Evolutionary conservation across 1,284 basidiomycete species (phyloP).

Genomic region (Ustilago xerochloae): DNA sequence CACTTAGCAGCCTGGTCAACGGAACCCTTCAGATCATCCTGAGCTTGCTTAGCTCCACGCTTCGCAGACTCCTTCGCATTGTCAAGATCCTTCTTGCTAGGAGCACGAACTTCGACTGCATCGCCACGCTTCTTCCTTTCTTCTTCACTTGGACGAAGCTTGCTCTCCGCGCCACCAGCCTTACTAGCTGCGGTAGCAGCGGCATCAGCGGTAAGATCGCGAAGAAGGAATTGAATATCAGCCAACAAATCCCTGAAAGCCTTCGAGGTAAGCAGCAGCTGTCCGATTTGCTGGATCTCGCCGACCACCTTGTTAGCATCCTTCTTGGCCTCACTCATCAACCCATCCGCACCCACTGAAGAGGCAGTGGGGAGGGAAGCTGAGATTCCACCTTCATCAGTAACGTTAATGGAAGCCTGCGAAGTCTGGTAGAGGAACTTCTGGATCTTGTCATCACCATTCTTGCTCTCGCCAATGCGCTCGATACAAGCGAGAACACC

Average conservation of each 20-base stretch:
- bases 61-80: conserved; percentile 68
- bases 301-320: conserved; percentile 69
- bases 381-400: conserved; percentile 28
- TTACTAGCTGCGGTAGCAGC: conserved; percentile 59
- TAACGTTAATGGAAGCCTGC: conserved; percentile 63
- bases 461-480: conserved; percentile 53
- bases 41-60: conserved; percentile 64
- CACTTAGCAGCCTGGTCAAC: conserved; percentile 61
- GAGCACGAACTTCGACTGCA: conserved; percentile 51
- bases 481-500: conserved; percentile 54
- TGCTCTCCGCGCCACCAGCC: conserved; percentile 58
- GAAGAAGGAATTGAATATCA: conserved; percentile 69
- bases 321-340: conserved; percentile 62
- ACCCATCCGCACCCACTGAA: conserved; percentile 57
- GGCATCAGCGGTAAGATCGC: conserved; percentile 70
- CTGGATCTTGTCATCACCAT: conserved; percentile 69
- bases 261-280: conserved; percentile 69
- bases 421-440: conserved; percentile 68
- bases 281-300: conserved; percentile 69
- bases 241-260: conserved; percentile 69
- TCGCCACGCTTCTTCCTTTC: conserved; percentile 62
- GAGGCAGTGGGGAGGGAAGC: conserved; percentile 30
- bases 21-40: conserved; percentile 56
- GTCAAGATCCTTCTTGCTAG: conserved; percentile 67
- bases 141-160: conserved; percentile 56